Evolutionary conservation across 1,139 yeast species (phyloP), one percentile per base, ranked within the genome.

Genomic region (Taiozyma onychis): DNA sequence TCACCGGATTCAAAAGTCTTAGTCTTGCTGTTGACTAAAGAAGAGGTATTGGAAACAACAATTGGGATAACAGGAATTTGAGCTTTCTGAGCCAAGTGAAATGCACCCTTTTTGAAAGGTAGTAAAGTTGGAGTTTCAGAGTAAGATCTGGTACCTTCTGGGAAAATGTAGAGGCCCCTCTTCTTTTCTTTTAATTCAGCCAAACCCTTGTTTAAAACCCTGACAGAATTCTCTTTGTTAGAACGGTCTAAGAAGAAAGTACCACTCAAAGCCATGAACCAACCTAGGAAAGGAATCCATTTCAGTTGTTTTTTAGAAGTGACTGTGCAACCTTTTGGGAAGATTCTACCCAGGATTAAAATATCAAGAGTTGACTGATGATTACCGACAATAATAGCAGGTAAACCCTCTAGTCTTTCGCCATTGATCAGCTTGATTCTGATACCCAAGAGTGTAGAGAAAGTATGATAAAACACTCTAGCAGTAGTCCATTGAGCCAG

Each of bases 21-120:
- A 28, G 63, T 61, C 57, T 78, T 78, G 45, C 87, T 72, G 61
- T 81, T 79, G 71, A 88, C 80, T 43, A 95, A 68, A 39, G 80
- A 78, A 7, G 96, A 84, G 51, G 95, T 88, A 70, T 93, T 95
- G 43, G 91, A 80, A 8, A 89, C 88, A 10, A 88, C 95, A 44
- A 87, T 75, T 3, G 99, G 99, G 14, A 93, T 81, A 44, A 93
- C 74, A 26, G 98, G 98, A 37, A 93, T 82, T 42, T 81, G 82
- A 4, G 96, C 96, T 68, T 91, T 96, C 55, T 86, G 86, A 13
- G 99, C 99, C 63, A 93, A 77, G 69, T 93, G 97, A 81, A 95
- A 95, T 0, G 98, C 98, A 47, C 99, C 99, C 66, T 95, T 95
- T 68, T 93, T 93, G 70, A 93, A 88, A 1, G 96, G 96, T 50